phyloP scores from a whole-genome alignment of 1,284 basidiomycete genomes.

The Cryptococcus maquisensis region DNA sequence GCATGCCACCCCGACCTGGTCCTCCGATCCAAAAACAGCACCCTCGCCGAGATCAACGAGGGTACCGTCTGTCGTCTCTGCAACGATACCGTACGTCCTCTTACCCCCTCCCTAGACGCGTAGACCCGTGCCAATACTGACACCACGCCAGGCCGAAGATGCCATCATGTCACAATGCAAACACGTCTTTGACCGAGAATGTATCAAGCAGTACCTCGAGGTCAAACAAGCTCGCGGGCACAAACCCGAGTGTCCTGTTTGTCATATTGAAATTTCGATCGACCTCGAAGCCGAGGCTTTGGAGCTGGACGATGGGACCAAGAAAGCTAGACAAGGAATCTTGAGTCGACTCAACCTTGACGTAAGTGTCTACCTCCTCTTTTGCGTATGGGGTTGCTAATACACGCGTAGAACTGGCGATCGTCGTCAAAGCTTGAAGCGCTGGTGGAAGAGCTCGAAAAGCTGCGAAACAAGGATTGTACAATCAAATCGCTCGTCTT shows the following conservation, averaged over 20 bases:
- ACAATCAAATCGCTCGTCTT: conserved; percentile 95
- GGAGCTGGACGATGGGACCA: conserved; percentile 64
- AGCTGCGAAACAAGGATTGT: conserved; percentile 74
- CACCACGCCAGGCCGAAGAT: conserved; percentile 64
- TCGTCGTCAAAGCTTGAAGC: conserved; percentile 98
- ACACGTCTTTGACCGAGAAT: conserved; percentile 73
- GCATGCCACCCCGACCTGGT: conserved; percentile 89
- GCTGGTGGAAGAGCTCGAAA: conserved; percentile 85
- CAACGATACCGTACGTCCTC: conserved; percentile 67
- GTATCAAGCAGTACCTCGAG: conserved; percentile 88
- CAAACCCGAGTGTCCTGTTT: conserved; percentile 85
- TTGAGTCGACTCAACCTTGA: conserved; percentile 83
- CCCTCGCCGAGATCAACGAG: conserved; percentile 61
- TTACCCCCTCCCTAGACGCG: not conserved
- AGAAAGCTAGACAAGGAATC: conserved; percentile 78
- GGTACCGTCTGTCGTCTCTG: conserved; percentile 88
- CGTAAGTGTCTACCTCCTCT: conserved; percentile 35
- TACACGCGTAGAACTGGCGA: conserved; percentile 63
- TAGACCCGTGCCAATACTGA: not conserved
- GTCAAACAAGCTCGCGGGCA: conserved; percentile 59
- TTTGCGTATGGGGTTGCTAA: not conserved
- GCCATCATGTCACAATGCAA: conserved; percentile 86
- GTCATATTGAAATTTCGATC: conserved; percentile 87
- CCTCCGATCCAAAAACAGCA: conserved; percentile 68
- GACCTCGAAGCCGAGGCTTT: conserved; percentile 90